These are phyloP conservation scores for Candida oleophila DNA, from an alignment of 805 yeast genomes.

Conservation along the genomic window DNA sequence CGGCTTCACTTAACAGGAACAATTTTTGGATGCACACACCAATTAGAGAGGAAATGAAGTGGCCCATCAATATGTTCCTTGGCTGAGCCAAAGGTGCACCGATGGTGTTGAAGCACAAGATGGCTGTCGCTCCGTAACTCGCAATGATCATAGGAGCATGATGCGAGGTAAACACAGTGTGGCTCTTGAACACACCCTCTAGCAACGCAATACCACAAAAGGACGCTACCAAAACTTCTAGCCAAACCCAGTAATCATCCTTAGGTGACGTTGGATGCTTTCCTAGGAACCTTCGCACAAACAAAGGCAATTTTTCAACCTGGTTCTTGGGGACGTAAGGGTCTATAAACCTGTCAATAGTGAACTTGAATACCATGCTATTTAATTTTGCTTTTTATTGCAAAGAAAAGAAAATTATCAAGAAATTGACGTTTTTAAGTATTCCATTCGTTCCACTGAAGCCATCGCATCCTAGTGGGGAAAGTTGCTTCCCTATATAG, in stretches of 20 bases:
- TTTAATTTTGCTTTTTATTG: not conserved
- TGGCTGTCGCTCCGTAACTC: conserved; percentile 62
- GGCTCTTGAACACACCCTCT: conserved; percentile 45
- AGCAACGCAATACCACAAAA: conserved; percentile 46
- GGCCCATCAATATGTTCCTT: conserved; percentile 55
- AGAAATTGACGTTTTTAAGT: no score
- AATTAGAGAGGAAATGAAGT: conserved; percentile 49
- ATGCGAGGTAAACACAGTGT: conserved; percentile 37
- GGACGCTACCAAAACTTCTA: conserved; percentile 45
- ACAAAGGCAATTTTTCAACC: conserved; percentile 29
- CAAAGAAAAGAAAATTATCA: no score
- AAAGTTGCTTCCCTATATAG: not conserved
- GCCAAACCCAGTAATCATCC: conserved; percentile 43
- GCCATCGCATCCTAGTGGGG: no score
- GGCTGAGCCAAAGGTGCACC: conserved; percentile 66
- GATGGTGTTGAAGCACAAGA: conserved; percentile 55
- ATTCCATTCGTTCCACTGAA: no score
- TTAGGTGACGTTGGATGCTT: conserved; percentile 25
- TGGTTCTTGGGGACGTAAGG: conserved; percentile 28
- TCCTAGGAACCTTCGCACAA: conserved; percentile 40
- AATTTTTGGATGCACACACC: conserved; percentile 57
- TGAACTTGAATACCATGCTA: conserved; percentile 37
- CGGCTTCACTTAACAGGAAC: conserved; percentile 44
- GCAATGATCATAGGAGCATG: conserved; percentile 53
- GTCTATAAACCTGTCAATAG: conserved; percentile 31